Base-by-base conservation (phyloP, 495 filamentous ascomycete genomes). In the Hyaloscypha hepaticicola region DNA sequence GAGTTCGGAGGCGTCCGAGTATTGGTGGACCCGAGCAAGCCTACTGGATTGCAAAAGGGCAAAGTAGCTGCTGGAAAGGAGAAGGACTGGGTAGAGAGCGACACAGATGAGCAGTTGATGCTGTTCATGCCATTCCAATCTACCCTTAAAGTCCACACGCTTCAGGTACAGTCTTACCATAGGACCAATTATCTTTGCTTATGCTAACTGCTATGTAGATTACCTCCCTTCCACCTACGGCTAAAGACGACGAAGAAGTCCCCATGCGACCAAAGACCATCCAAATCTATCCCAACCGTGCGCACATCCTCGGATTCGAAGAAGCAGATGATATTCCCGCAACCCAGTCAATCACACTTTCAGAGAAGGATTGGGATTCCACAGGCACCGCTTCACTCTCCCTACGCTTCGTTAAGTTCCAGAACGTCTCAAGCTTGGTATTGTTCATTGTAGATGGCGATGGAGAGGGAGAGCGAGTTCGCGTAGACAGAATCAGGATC, bases 101-200 rank as follows among this genome's bases (percentile, higher is more conserved):
- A 97, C 72, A 96, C 93, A n/a, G 95, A 99, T 74, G 92, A 97
- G 79, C 96, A 99, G 81, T 75, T 99, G 64, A 90, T 99, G 88
- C 84, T 99, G 58, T 97, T 89, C 74, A 79, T 96, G 55, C 95
- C 95, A 9, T 97, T 99, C 76, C 87, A 92, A 75, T 86, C 89
- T 11, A 91, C 88, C 55, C 70, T 97, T 63, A 99, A 98, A 81
- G 83, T 97, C 29, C 93, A 97, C 73, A 92, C 92, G 5, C 74
- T 99, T 26, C 83, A 84, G 77, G 83, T 84, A 75, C 19, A 51
- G 14, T 25, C 49, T 21, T n/a, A 12, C 9, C 53, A 25, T 11
- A 28, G 2, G 31, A 14, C 52, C 7, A 16, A 27, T 21, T 33
- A 38, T 45, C 50, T 27, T 51, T 22, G 3, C 41, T 29, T 14